Evolutionary conservation across 2,329 filamentous ascomycete genomes (phyloP).

Genomic region (Aspergillus sp.): DNA sequence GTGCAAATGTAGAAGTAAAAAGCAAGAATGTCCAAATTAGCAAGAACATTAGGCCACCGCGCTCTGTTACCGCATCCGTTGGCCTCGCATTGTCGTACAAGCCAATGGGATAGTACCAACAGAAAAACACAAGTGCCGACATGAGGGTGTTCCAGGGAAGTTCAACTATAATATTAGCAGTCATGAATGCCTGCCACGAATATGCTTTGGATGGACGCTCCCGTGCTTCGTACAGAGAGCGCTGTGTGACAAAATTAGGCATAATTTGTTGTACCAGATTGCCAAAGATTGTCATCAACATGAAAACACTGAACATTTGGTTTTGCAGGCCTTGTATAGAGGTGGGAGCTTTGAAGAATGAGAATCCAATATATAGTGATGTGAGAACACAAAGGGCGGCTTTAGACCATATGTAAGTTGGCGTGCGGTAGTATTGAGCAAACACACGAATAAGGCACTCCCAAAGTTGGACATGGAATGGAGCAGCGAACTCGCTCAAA

Average conservation of each 20-base stretch:
- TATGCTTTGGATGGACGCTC: constrained; percentile 68
- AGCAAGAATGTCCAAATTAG: constrained; percentile 67
- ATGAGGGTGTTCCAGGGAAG: constrained; percentile 66
- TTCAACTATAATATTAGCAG: constrained; percentile 71
- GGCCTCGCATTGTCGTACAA: constrained; percentile 44
- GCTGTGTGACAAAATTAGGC: constrained; percentile 59
- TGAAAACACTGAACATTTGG: constrained; percentile 89
- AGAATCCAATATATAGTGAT: constrained; percentile 79
- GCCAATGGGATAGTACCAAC: constrained; percentile 67
- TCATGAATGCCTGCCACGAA: constrained; percentile 71
- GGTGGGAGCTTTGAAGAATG: constrained; percentile 74
- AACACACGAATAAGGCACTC: constrained; percentile 74
- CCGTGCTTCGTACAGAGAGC: constrained; percentile 60
- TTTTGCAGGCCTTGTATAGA: constrained; percentile 80
- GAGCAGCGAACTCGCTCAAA: constrained; percentile 78
- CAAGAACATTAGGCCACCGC: constrained; percentile 66
- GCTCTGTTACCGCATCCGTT: constrained; percentile 45
- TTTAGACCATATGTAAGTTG: constrained; percentile 87
- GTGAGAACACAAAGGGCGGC: constrained; percentile 63
- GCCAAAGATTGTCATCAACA: constrained; percentile 78
- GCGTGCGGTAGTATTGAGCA: constrained; percentile 89
- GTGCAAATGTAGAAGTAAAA: constrained; percentile 70
- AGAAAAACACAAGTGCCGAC: constrained; percentile 62
- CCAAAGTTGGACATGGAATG: constrained; percentile 66
- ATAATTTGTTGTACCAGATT: constrained; percentile 55